These are phyloP conservation scores for Epipyxis sp. DNA, from an alignment of 108 stramenopile species.

Conservation along the genomic window DNA sequence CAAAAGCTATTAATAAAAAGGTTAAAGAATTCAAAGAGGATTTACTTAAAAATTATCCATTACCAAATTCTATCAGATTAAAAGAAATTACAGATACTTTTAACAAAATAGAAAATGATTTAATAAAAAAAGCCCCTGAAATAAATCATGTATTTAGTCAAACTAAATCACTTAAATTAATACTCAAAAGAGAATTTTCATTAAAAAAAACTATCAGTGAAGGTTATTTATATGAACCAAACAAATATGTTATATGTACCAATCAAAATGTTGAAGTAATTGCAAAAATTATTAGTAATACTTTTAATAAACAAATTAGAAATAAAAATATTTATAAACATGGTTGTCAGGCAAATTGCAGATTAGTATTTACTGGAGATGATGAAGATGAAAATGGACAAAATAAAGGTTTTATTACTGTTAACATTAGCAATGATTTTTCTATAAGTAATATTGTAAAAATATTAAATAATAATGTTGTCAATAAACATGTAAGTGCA, in stretches of 20 bases:
- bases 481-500: background rate
- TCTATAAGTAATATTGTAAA: background rate
- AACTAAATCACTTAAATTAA: too few species aligned
- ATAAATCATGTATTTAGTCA: too few species aligned
- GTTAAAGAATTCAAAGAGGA: background rate
- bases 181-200: too few species aligned
- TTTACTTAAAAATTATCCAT: background rate
- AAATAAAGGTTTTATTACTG: background rate
- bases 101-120: too few species aligned
- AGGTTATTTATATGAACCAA: too few species aligned
- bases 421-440: background rate
- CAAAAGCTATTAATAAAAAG: background rate
- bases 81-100: slow-evolving; percentile 2
- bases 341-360: background rate
- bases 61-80: too few species aligned
- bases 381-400: background rate
- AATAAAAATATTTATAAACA: background rate
- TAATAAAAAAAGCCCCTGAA: too few species aligned
- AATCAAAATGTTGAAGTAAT: background rate
- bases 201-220: too few species aligned
- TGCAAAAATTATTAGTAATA: background rate
- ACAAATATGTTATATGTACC: background rate
- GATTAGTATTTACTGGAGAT: background rate
- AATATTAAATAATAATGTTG: background rate
- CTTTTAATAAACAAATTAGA: background rate